Conservation (phyloP, 805 yeast species). For the Saccharomycopsis babjevae region DNA sequence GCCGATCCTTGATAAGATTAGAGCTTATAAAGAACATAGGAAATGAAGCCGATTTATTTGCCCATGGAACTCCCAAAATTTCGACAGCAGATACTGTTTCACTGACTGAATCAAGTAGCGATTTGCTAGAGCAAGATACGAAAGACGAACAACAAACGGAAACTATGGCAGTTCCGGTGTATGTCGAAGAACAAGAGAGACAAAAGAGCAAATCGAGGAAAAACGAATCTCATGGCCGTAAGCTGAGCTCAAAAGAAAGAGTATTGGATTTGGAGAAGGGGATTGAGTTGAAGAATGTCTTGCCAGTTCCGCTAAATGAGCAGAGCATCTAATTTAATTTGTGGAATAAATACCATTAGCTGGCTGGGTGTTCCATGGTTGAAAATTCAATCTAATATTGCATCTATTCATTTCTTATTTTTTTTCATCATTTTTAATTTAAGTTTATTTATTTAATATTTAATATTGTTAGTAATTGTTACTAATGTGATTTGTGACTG, state of each 20-base stretch:
- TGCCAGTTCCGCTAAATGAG: conserved; percentile 16
- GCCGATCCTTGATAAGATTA: conserved; percentile 10
- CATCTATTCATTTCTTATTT: too few relatives aligned
- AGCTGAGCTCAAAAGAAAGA: neutral
- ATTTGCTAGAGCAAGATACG: too few relatives aligned
- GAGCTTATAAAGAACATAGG: conserved; percentile 16
- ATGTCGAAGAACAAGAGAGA: conserved; percentile 11
- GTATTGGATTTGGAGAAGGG: neutral
- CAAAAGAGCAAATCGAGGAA: neutral
- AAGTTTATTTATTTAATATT: too few relatives aligned
- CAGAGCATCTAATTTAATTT: neutral
- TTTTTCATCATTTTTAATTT: too few relatives aligned
- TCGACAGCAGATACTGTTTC: conserved; percentile 5
- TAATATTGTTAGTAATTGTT: too few relatives aligned
- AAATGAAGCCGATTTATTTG: conserved; percentile 16
- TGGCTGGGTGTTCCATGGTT: neutral
- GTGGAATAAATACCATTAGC: neutral
- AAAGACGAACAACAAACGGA: neutral
- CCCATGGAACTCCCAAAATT: neutral
- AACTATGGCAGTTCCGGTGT: neutral
- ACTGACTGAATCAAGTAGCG: neutral
- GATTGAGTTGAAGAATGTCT: conserved; percentile 17
- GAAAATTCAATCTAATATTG: too few relatives aligned
- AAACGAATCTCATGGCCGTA: neutral
- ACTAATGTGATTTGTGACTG: too few relatives aligned